Conservation (phyloP, 2,329 filamentous ascomycete species). For the Xylaria polymorpha region DNA sequence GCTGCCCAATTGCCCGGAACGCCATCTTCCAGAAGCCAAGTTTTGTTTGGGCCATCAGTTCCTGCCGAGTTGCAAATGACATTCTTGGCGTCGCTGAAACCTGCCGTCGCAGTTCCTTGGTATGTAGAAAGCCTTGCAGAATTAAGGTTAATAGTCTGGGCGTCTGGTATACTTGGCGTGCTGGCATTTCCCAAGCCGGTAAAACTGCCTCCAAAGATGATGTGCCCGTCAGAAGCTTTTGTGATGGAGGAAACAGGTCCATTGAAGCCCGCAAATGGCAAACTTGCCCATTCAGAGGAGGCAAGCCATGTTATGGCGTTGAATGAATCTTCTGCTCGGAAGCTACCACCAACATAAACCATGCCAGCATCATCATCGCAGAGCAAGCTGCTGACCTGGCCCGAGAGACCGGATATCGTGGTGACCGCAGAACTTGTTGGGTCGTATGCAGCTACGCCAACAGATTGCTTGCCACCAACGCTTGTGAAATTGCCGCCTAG, state of each 20-base stretch:
- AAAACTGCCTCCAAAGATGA: slow-evolving; percentile 92
- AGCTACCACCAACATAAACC: slow-evolving; percentile 93
- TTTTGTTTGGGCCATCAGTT: slow-evolving; percentile 75
- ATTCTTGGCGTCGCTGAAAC: slow-evolving; percentile 80
- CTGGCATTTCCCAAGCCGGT: slow-evolving; percentile 86
- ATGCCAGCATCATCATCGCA: slow-evolving; percentile 81
- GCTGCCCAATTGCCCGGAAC: slow-evolving; percentile 86
- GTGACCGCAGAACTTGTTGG: slow-evolving; percentile 75
- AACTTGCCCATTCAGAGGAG: slow-evolving; percentile 76
- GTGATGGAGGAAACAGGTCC: slow-evolving; percentile 88
- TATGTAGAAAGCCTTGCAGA: slow-evolving; percentile 78
- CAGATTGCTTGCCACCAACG: slow-evolving; percentile 78
- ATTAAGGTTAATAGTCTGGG: slow-evolving; percentile 85
- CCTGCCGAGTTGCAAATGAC: slow-evolving; percentile 82
- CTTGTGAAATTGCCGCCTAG: slow-evolving; percentile 97
- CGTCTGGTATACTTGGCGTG: slow-evolving; percentile 72
- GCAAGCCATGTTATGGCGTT: slow-evolving; percentile 88
- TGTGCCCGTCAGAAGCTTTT: slow-evolving; percentile 81
- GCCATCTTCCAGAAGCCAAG: slow-evolving; percentile 84
- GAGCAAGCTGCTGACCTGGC: slow-evolving; percentile 82
- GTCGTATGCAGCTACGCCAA: slow-evolving; percentile 84
- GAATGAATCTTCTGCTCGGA: slow-evolving; percentile 81
- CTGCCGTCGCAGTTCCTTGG: slow-evolving; percentile 69
- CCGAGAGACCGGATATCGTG: slow-evolving; percentile 82
- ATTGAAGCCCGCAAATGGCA: slow-evolving; percentile 95